A percentile compares a stretch with the other conserved stretches of the same genome.
Evolutionary conservation across 176 grass and related monocot species (phyloP).

Genomic region (Typha latifolia): DNA sequence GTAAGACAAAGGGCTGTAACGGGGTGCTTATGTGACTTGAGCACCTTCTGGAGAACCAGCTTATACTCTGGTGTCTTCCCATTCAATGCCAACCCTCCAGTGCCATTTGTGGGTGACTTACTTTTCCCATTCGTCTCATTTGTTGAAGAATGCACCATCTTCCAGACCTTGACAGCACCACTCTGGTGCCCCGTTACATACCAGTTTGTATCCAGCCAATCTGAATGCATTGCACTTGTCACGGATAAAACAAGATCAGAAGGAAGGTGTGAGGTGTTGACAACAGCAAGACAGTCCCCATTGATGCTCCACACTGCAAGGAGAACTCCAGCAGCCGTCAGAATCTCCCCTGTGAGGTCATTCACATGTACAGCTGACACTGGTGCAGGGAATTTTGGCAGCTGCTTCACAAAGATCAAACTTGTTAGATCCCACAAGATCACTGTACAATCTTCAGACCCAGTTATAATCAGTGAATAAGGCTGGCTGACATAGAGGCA

Average conservation of each 20-base stretch:
- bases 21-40: constrained; percentile 87
- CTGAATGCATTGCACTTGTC: constrained; percentile 59
- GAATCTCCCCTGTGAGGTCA: constrained; percentile 72
- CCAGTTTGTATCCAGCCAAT: constrained; percentile 95
- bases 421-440: constrained; percentile 93
- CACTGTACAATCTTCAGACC: constrained; percentile 88
- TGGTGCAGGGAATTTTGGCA: constrained; percentile 75
- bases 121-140: constrained; percentile 48
- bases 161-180: constrained; percentile 96
- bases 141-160: constrained; percentile 85
- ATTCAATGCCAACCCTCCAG: constrained; percentile 43
- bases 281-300: constrained; percentile 85
- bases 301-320: constrained; percentile 92
- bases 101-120: constrained; percentile 34
- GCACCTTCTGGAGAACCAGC: constrained; percentile 82
- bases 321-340: constrained; percentile 86
- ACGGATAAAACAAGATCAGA: constrained; percentile 98
- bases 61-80: constrained; percentile 68
- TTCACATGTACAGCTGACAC: constrained; percentile 90
- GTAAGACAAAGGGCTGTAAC: constrained; percentile 90
- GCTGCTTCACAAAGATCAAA: constrained; percentile 90
- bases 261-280: constrained; percentile 94
- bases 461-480: constrained; percentile 85
- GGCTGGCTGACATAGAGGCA: constrained; percentile 88
- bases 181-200: constrained; percentile 97